These are phyloP conservation scores for Theobroma cacao DNA, from an alignment of 345 rosid genomes.

Conservation along the genomic window DNA sequence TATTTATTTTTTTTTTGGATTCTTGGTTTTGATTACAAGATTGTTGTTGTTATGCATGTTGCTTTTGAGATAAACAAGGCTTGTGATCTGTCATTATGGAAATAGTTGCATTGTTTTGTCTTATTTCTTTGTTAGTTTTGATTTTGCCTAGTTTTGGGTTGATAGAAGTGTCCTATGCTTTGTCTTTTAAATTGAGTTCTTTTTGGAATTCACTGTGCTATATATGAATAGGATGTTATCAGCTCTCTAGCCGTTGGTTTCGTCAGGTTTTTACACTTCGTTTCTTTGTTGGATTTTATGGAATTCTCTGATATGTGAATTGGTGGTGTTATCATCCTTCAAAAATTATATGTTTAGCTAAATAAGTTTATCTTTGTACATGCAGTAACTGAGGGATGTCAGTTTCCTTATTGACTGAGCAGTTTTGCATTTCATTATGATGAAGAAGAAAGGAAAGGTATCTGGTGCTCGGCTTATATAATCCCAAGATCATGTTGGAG, in stretches of 20 bases:
- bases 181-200: neutral
- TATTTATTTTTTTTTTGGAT: neutral
- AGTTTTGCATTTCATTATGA: slow-evolving; percentile 4
- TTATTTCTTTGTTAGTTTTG: neutral
- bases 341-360: neutral
- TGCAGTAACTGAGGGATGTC: slow-evolving; percentile 6
- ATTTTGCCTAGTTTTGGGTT: slow-evolving; percentile 2
- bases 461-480: neutral
- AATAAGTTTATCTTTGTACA: neutral
- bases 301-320: neutral
- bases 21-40: neutral
- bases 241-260: neutral
- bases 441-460: slow-evolving; percentile 6
- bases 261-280: neutral
- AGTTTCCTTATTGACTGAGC: slow-evolving; percentile 1
- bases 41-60: slow-evolving; percentile 2
- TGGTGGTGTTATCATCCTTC: neutral
- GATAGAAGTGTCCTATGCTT: neutral
- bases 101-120: slow-evolving; percentile 4
- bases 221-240: neutral
- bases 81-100: neutral
- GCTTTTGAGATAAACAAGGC: slow-evolving; percentile 1
- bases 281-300: neutral
- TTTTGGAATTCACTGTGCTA: neutral
- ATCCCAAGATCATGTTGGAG: slow-evolving; percentile 48